Evolutionary conservation across 2,329 filamentous ascomycete species (phyloP), one percentile per base, ranked within the genome.

Genomic region (Fusarium penzigii): DNA sequence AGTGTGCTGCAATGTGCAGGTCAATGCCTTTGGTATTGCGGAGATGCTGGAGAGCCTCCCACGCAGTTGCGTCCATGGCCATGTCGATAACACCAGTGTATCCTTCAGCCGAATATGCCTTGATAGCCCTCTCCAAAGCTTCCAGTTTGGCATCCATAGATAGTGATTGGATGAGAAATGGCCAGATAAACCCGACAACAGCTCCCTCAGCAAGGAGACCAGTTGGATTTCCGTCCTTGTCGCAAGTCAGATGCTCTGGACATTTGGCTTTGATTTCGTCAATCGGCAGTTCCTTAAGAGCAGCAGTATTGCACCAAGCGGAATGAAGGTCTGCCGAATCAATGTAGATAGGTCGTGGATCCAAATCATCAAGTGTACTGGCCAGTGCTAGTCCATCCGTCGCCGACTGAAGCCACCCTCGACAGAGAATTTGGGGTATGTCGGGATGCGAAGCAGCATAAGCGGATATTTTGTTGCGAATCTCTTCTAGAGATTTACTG

Each of bases 61-160:
- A 81, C 0, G 71, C 69, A 29, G 70, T 73, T 17, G 77, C 71
- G 42, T 80, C 77, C 78, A 80, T 80, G 3, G 78, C 78, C 79
- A 81, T 81, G 10, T 81, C 78, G 6, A 80, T 72, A 12, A 78
- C 70, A 2, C 78, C 77, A 0, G 77, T 79, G 46, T 77, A 79
- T 1, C 79, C 79, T 2, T 72, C 73, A 0, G 66, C 62, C 25
- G 72, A 70, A 48, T 80, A 81, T 1, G 73, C 70, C 1, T 72
- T 57, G n/a, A 81, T 68, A 0, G 76, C 79, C 0, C 70, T 70
- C n/a, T 66, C 66, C 9, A 81, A 56, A 1, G 72, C 70, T 3
- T 69, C 67, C 32, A 73, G 63, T 32, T 75, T 75, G 16, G 79
- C 74, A 3, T 75, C 68, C 9, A 71, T 63, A 1, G 73, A 71